Conservation (phyloP, 768 basidiomycete genomes). For the Naganishia friedmannii region DNA sequence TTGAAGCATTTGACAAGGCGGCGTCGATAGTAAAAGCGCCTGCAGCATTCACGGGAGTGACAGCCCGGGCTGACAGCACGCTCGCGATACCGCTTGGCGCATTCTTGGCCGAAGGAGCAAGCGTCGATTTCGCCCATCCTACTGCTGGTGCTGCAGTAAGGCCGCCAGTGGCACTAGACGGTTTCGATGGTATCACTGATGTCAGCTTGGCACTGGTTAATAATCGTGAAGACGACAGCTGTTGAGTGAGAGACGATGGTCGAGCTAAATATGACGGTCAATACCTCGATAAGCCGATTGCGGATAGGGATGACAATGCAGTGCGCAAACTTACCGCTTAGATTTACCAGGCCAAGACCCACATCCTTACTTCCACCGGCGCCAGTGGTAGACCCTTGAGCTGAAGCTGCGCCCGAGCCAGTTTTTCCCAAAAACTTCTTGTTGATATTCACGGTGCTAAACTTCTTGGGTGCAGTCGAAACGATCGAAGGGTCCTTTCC, state of each 20-base stretch:
- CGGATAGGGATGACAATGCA: not conserved
- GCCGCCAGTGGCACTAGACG: constrained; percentile 20
- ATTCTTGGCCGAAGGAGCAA: constrained; percentile 17
- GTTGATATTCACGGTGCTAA: constrained; percentile 85
- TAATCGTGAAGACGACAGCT: constrained; percentile 19
- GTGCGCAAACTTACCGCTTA: constrained; percentile 3
- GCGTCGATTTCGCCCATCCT: constrained; percentile 24
- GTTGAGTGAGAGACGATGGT: constrained; percentile 22
- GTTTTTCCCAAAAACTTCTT: constrained; percentile 96
- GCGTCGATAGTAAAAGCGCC: too few relatives aligned
- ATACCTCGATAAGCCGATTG: not conserved
- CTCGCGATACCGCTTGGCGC: not conserved
- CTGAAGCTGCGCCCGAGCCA: constrained; percentile 55
- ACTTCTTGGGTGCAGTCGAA: constrained; percentile 64
- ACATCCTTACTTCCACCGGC: constrained; percentile 19
- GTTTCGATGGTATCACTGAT: constrained; percentile 26
- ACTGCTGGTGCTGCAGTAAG: constrained; percentile 21
- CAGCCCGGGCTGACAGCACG: constrained; percentile 1
- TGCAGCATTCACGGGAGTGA: not conserved
- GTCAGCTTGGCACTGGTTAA: constrained; percentile 31
- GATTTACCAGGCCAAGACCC: constrained; percentile 8
- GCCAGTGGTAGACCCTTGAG: constrained; percentile 24
- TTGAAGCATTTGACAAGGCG: not conserved
- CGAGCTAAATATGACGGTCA: constrained; percentile 15
- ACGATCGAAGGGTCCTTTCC: constrained; percentile 39